Evolutionary conservation across 805 yeast species (phyloP).

Genomic region (Middelhovenomyces tepae): DNA sequence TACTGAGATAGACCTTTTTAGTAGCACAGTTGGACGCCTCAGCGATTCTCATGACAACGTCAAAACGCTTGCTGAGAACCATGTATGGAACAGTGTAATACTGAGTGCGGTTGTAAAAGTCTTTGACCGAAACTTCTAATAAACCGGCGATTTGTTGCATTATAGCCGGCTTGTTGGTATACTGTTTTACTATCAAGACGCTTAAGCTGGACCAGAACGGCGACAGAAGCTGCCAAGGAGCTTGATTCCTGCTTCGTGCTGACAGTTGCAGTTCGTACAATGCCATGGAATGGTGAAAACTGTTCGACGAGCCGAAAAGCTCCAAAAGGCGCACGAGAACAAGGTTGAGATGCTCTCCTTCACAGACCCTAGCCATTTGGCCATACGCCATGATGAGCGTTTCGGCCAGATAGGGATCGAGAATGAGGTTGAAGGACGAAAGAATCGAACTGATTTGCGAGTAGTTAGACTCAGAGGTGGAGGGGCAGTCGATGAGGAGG

Average conservation of each 20-base stretch:
- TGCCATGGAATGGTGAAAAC: conserved; percentile 60
- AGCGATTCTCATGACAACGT: conserved; percentile 55
- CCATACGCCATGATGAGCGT: conserved; percentile 42
- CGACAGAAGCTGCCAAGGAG: conserved; percentile 72
- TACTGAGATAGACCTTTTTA: conserved; percentile 38
- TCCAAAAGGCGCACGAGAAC: conserved; percentile 57
- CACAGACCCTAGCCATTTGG: conserved; percentile 50
- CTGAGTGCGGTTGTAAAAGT: conserved; percentile 60
- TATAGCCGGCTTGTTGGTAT: conserved; percentile 42
- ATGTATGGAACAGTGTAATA: conserved; percentile 71
- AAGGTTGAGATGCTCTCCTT: conserved; percentile 61
- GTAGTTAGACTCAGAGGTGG: no score
- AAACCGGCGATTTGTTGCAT: conserved; percentile 55
- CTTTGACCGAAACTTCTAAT: conserved; percentile 50
- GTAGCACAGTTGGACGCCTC: conserved; percentile 34
- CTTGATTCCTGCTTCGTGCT: conserved; percentile 45
- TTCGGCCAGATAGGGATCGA: conserved; percentile 18
- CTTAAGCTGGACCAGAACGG: conserved; percentile 73
- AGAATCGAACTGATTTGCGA: no score
- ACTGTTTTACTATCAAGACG: conserved; percentile 48
- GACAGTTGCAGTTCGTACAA: conserved; percentile 53
- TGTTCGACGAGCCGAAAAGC: conserved; percentile 54
- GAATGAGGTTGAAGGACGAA: conserved; percentile 8
- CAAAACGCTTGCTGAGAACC: conserved; percentile 55
- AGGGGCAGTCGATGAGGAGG: no score